Evolutionary conservation across 441 rosid species (phyloP), one percentile per base, ranked within the genome.

Genomic region (Erodium moschatum): DNA sequence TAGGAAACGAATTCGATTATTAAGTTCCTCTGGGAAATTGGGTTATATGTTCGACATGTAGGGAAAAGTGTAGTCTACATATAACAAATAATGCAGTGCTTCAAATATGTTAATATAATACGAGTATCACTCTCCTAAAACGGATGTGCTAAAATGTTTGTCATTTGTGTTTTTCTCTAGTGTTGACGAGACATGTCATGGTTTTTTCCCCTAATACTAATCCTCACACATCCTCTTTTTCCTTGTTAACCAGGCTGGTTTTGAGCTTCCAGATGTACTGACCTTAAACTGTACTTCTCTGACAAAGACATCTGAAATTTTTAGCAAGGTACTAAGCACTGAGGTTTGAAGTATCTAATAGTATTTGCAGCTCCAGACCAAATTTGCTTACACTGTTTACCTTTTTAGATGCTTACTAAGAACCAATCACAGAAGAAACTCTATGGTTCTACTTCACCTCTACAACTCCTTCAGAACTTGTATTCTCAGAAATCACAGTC

Each of bases 231-330:
- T 33, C 24, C 68, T 6, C 69, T 69, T n/a, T 68, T 73, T 54
- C 71, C 12, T 64, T 58, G 11, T 20, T 9, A 48, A 40, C 0
- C 83, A 92, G 96, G 81, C 44, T 0, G 86, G 84, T 44, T 76
- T 84, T 65, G 77, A 77, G 79, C 64, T 70, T 12, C 90, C 83
- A 6, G 86, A 88, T 65, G 79, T 86, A 63, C 61, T 92, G 68
- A 62, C 79, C 52, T 38, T 92, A 73, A 87, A 86, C 70, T 90
- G 96, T 73, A 88, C 96, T 20, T 87, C 93, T 38, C 74, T 92
- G 56, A 69, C 90, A 56, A 86, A 80, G 54, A 77, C 87, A 29
- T 73, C 90, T 19, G 89, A 87, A 20, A 85, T 92, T 71, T 92
- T 92, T 82, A 77, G 81, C 81, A 88, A 85, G 97, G 97, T 92